Percentiles rank a stretch among this genome's conserved stretches.
phyloP scores from a whole-genome alignment of 805 yeast species.

The Blastobotrys peoriensis region DNA sequence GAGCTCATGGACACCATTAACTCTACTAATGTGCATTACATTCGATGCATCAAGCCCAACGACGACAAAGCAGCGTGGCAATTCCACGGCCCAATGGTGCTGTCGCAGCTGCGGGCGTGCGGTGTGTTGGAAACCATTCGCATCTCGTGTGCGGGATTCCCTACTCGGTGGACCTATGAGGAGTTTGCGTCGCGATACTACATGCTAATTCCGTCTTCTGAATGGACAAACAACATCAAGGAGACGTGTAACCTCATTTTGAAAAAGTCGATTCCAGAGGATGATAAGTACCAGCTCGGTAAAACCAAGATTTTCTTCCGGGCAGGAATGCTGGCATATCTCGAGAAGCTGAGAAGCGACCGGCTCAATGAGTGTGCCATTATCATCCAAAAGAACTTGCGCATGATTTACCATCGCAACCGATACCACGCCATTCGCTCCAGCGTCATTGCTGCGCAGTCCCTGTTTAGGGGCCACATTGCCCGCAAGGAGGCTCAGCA shows the following conservation, averaged over 20 bases:
- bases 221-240: slow-evolving; percentile 58
- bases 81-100: slow-evolving; percentile 90
- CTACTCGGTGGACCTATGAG: slow-evolving; percentile 90
- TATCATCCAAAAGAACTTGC: slow-evolving; percentile 76
- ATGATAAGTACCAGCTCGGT: slow-evolving; percentile 78
- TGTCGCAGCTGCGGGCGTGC: slow-evolving; percentile 93
- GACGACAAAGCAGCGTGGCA: slow-evolving; percentile 93
- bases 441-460: slow-evolving; percentile 54
- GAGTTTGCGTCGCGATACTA: slow-evolving; percentile 90
- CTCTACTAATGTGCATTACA: slow-evolving; percentile 93
- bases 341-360: slow-evolving; percentile 79
- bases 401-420: slow-evolving; percentile 57
- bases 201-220: slow-evolving; percentile 65
- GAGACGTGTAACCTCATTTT: slow-evolving; percentile 66
- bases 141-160: slow-evolving; percentile 97
- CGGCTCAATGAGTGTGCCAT: slow-evolving; percentile 74
- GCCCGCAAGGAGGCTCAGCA: slow-evolving; percentile 52
- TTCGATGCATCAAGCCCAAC: slow-evolving; percentile 95
- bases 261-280: slow-evolving; percentile 48
- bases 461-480: slow-evolving; percentile 56
- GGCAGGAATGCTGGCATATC: slow-evolving; percentile 90
- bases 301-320: slow-evolving; percentile 90
- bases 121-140: slow-evolving; percentile 97
- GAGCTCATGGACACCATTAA: slow-evolving; percentile 90
- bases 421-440: slow-evolving; percentile 48